Evolutionary conservation across 2,329 filamentous ascomycete genomes (phyloP), one percentile per base, ranked within the genome.

Genomic region (Gliomastix tumulicola): DNA sequence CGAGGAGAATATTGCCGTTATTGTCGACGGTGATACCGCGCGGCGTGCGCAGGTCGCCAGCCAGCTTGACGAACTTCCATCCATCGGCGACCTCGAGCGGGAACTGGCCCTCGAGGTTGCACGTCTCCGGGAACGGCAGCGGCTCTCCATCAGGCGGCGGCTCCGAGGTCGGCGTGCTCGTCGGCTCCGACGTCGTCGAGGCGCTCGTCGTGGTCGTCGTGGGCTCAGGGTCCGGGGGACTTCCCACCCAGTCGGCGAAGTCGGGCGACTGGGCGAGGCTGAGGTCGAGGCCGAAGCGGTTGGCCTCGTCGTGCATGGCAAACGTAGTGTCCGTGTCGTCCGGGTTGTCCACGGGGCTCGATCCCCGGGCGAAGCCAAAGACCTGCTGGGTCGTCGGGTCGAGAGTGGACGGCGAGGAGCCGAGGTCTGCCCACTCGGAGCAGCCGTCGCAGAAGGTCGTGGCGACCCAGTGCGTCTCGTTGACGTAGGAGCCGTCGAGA

Each of bases 291-390:
- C 52, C 50, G 55, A 59, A 64, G 45, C 63, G 63, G 32, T 60
- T 62, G 28, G 63, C 53, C 38, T 52, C 55, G 32, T 66, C 59
- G 44, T 69, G 66, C 42, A 66, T 66, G 40, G 55, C 54, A 41
- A 69, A 68, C 16, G 47, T 47, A 4, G 57, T 55, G 10, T 56
- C 51, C 17, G 48, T 47, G 47, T 57, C 53, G 13, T 43, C 35
- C 2, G 65, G 65, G 15, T 55, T 49, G 35, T 65, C 57, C 9
- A 65, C 60, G 6, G 60, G 55, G 3, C 48, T 53, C 12, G 47
- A 43, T 3, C 60, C 61, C 43, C 51, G 62, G 12, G 63, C 63
- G 38, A 57, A 68, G 8, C 62, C 66, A 21, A 68, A n/a, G 38
- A 55, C 54, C 39, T 54, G 57, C 34, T 65, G 54, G 12, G 50